Evolutionary conservation across 164 flowering plant species (phyloP).

Genomic region (grape (Vitis vinifera)): DNA sequence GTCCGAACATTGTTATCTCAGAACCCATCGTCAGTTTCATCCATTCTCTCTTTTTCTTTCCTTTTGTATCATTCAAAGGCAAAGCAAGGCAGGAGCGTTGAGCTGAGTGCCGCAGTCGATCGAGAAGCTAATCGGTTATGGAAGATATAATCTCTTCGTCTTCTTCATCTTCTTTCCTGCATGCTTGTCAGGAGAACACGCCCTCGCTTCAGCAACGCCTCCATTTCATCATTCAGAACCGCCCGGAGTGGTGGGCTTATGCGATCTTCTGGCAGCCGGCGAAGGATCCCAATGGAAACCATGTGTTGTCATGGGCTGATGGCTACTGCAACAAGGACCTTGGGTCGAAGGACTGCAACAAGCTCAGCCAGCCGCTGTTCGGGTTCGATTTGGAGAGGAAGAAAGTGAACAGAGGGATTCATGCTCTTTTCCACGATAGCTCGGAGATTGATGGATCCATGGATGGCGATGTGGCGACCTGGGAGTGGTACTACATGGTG

Average conservation of each 20-base stretch:
- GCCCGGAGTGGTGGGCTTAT: constrained; percentile 35
- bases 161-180: constrained; percentile 17
- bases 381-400: constrained; percentile 16
- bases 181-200: constrained; percentile 2
- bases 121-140: constrained; percentile 2
- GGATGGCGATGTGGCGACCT: constrained; percentile 15
- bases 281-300: constrained; percentile 14
- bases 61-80: too few species aligned
- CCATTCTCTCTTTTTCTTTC: too few species aligned
- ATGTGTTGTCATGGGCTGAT: constrained; percentile 24
- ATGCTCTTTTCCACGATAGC: constrained; percentile 7
- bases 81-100: too few species aligned
- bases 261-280: constrained; percentile 37
- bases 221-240: constrained; percentile 20
- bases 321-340: constrained; percentile 24
- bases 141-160: constrained; percentile 19
- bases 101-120: too few species aligned
- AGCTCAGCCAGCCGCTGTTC: background rate
- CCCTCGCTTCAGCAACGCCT: constrained; percentile 28
- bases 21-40: too few species aligned
- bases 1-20: too few species aligned
- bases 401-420: background rate
- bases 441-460: constrained; percentile 12
- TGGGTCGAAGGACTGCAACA: background rate
- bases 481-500: constrained; percentile 24